Evolutionary conservation across 1,139 yeast genomes (phyloP).

Genomic region (Geotrichum carabidarum): DNA sequence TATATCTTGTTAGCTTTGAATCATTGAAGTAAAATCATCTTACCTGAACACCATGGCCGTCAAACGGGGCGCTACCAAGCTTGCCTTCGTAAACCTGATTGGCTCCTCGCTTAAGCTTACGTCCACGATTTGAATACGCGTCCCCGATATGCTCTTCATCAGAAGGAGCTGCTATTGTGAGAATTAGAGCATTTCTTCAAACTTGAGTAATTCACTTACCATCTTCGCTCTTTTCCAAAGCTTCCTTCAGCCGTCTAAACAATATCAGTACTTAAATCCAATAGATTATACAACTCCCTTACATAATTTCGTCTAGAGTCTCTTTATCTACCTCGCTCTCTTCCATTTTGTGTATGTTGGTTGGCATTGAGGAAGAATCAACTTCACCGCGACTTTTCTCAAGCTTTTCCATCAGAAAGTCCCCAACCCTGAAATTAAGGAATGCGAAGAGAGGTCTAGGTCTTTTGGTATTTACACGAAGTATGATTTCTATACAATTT

Average conservation of each 20-base stretch:
- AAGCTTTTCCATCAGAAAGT: no score
- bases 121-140: conserved; percentile 50
- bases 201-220: conserved; percentile 7
- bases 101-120: conserved; percentile 51
- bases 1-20: background rate
- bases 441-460: no score
- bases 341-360: background rate
- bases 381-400: no score
- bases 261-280: background rate
- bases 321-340: background rate
- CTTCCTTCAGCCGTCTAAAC: conserved; percentile 13
- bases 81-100: conserved; percentile 39
- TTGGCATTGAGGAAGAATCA: no score
- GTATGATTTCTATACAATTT: background rate
- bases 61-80: conserved; percentile 37
- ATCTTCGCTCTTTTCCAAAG: conserved; percentile 12
- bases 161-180: conserved; percentile 21
- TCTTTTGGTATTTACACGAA: no score
- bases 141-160: conserved; percentile 23
- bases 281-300: background rate
- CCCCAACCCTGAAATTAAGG: no score
- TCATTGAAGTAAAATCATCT: background rate
- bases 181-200: background rate
- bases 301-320: background rate
- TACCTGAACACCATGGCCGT: conserved; percentile 33